These are phyloP conservation scores for Trichoderma sp. DNA, from an alignment of 2,329 filamentous ascomycete species.

Conservation along the genomic window DNA sequence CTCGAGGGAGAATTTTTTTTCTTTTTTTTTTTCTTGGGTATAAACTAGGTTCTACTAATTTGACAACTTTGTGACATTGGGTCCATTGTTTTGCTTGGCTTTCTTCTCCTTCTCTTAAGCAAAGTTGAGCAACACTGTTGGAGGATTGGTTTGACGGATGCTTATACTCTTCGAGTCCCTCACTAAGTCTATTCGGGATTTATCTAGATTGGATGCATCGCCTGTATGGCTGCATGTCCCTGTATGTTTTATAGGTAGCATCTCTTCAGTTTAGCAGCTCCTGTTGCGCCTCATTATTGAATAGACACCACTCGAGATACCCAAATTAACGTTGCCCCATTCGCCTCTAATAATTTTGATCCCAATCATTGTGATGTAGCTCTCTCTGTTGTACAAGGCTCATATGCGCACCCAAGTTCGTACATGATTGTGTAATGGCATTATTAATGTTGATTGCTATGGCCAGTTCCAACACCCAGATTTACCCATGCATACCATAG, in stretches of 20 bases:
- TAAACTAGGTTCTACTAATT: conserved; percentile 25
- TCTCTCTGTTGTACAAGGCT: neutral
- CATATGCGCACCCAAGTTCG: neutral
- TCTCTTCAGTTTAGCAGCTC: conserved; percentile 24
- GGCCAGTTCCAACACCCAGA: neutral
- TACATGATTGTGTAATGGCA: neutral
- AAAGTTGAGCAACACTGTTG: conserved; percentile 19
- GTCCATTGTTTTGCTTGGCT: conserved; percentile 19
- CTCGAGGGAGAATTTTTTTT: neutral
- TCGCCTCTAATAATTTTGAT: neutral
- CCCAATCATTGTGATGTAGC: neutral
- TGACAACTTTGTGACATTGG: conserved; percentile 17
- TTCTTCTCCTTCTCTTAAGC: neutral
- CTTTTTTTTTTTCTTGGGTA: conserved; percentile 5
- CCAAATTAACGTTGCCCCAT: conserved; percentile 25
- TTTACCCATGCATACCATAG: neutral
- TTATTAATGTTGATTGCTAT: conserved; percentile 4
- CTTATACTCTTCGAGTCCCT: conserved; percentile 19
- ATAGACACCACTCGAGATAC: conserved; percentile 37
- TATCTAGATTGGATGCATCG: conserved; percentile 31
- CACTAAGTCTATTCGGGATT: conserved; percentile 22
- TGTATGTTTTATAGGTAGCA: conserved; percentile 16
- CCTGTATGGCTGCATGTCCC: conserved; percentile 22
- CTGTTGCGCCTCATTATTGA: conserved; percentile 29
- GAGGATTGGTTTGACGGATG: conserved; percentile 17